These are phyloP conservation scores for Sclerotiophoma versabilis DNA, from an alignment of 2,329 filamentous ascomycete genomes.

Conservation along the genomic window DNA sequence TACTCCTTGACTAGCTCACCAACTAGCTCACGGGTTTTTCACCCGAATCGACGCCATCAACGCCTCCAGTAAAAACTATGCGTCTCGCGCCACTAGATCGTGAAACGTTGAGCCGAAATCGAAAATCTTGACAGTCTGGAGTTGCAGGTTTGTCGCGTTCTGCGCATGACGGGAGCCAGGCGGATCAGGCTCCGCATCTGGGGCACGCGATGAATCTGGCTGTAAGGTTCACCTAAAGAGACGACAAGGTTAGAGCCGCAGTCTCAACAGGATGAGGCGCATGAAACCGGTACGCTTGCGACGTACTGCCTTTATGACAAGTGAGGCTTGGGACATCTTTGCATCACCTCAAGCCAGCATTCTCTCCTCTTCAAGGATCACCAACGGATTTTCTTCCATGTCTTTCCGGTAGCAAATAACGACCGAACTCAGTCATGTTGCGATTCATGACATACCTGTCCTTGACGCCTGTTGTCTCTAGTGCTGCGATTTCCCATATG, in stretches of 20 bases:
- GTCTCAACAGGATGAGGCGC: background rate
- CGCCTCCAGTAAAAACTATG: background rate
- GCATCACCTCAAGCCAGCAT: background rate
- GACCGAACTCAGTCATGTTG: background rate
- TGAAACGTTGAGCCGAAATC: background rate
- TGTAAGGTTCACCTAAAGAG: background rate
- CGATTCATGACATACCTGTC: constrained; percentile 1
- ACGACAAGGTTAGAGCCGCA: background rate
- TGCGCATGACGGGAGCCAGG: background rate
- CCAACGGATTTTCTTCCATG: background rate
- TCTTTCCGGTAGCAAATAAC: background rate
- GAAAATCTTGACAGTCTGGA: constrained; percentile 3
- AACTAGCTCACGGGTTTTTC: background rate
- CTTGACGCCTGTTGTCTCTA: background rate
- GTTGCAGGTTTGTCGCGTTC: background rate
- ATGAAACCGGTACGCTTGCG: background rate
- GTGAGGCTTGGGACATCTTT: background rate
- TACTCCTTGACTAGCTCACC: background rate
- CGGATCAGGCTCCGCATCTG: constrained; percentile 3
- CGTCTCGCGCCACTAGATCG: background rate
- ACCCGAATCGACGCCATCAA: background rate
- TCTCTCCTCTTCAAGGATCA: background rate
- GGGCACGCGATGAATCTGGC: background rate
- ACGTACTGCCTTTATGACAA: constrained; percentile 1
- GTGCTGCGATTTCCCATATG: background rate